phyloP scores from a whole-genome alignment of 306 rosid species.

The Medicago ruthenica region DNA sequence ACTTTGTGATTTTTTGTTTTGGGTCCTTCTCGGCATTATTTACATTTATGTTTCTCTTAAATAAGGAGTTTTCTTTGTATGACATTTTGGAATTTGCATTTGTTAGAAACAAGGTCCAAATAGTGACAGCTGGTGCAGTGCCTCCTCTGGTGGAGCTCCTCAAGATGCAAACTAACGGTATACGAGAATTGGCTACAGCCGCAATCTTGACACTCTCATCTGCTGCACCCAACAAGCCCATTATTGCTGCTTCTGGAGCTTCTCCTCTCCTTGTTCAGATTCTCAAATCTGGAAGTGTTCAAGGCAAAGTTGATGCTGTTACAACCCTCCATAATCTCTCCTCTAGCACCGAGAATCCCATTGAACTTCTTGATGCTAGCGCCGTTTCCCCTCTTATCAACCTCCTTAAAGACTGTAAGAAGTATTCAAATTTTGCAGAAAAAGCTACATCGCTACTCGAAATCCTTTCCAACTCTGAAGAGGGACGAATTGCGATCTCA shows the following conservation, averaged over 20 bases:
- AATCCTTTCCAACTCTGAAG: constrained; percentile 71
- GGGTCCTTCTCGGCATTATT: constrained; percentile 4
- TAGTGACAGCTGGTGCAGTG: constrained; percentile 77
- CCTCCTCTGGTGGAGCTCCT: constrained; percentile 86
- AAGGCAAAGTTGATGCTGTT: constrained; percentile 87
- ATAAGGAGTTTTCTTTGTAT: constrained; percentile 30
- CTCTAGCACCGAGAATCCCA: constrained; percentile 55
- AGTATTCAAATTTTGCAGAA: constrained; percentile 85
- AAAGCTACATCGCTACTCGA: constrained; percentile 80
- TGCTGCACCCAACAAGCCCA: constrained; percentile 74
- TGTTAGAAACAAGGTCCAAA: constrained; percentile 83
- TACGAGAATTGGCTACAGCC: constrained; percentile 84
- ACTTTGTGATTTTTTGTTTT: constrained; percentile 28
- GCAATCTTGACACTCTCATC: constrained; percentile 87
- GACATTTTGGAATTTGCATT: constrained; percentile 47
- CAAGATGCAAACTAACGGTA: constrained; percentile 61
- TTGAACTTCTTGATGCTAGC: constrained; percentile 66
- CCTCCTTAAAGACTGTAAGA: constrained; percentile 89
- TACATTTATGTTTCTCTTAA: constrained; percentile 33
- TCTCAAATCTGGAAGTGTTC: constrained; percentile 82
- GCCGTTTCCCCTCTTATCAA: constrained; percentile 81
- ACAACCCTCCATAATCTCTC: constrained; percentile 84
- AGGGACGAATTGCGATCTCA: constrained; percentile 72
- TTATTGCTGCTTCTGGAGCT: constrained; percentile 79
- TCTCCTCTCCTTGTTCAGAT: constrained; percentile 84